Conservation (phyloP, 2,329 filamentous ascomycete genomes). For the Dothistroma septosporum region DNA sequence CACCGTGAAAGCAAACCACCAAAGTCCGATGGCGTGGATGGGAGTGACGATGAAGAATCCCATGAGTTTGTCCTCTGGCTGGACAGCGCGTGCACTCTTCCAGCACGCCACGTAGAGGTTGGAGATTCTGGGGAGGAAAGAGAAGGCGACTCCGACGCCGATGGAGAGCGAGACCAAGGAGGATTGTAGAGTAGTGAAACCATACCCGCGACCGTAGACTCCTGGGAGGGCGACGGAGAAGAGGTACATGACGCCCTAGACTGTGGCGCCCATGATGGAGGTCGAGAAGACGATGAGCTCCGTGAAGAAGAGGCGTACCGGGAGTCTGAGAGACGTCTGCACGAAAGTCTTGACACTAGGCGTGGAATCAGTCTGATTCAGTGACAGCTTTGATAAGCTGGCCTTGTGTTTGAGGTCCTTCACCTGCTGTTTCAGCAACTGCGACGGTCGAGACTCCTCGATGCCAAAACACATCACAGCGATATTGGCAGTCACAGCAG, state of each 20-base stretch:
- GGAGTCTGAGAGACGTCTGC: slow-evolving; percentile 39
- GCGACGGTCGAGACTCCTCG: slow-evolving; percentile 31
- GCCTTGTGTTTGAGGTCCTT: slow-evolving; percentile 29
- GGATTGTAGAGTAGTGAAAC: slow-evolving; percentile 44
- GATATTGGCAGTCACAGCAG: background rate
- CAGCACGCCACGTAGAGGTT: slow-evolving; percentile 37
- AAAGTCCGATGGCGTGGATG: slow-evolving; percentile 43
- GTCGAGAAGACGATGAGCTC: slow-evolving; percentile 47
- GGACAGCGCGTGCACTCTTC: slow-evolving; percentile 23
- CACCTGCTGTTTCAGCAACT: slow-evolving; percentile 39
- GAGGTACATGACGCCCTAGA: slow-evolving; percentile 46
- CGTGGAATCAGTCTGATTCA: slow-evolving; percentile 37
- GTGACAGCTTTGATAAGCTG: slow-evolving; percentile 26
- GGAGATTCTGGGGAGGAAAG: slow-evolving; percentile 42
- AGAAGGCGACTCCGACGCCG: slow-evolving; percentile 54
- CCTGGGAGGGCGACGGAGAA: slow-evolving; percentile 44
- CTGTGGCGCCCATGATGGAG: slow-evolving; percentile 42
- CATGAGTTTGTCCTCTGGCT: slow-evolving; percentile 47
- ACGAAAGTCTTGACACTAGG: slow-evolving; percentile 39
- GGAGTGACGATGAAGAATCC: slow-evolving; percentile 47
- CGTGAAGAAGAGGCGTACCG: slow-evolving; percentile 42
- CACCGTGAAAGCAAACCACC: slow-evolving; percentile 48
- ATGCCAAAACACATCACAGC: slow-evolving; percentile 3
- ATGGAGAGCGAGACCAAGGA: slow-evolving; percentile 52
- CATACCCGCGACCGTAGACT: slow-evolving; percentile 36